phyloP scores from a whole-genome alignment of 1,284 basidiomycete genomes.

The Kwoniella shivajii region DNA sequence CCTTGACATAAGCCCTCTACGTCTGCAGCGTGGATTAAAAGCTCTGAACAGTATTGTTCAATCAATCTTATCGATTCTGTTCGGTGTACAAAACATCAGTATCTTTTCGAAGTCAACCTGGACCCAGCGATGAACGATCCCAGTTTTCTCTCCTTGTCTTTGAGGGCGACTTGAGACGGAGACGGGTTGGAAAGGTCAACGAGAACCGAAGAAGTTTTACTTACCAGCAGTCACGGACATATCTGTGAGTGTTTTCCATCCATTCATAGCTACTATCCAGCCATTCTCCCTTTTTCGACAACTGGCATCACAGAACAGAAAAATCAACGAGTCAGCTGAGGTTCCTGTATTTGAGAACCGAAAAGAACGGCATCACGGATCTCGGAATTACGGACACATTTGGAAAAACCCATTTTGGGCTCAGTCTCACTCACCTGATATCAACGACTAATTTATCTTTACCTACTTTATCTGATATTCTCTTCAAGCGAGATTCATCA shows the following conservation, averaged over 20 bases:
- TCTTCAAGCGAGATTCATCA: conserved; percentile 69
- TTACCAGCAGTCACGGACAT: conserved; percentile 84
- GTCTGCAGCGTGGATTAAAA: conserved; percentile 95
- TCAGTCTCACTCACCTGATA: conserved; percentile 67
- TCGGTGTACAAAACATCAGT: too few relatives aligned
- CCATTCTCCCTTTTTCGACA: conserved; percentile 75
- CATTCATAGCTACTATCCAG: conserved; percentile 98
- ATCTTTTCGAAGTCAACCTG: too few relatives aligned
- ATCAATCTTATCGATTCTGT: conserved; percentile 42
- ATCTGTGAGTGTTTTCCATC: conserved; percentile 96
- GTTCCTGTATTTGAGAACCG: too few relatives aligned
- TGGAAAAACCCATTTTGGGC: neutral
- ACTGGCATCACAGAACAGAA: conserved; percentile 56
- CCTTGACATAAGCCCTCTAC: conserved; percentile 97
- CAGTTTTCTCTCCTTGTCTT: neutral
- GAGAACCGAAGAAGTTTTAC: conserved; percentile 16
- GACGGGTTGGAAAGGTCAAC: neutral
- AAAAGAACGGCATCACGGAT: too few relatives aligned
- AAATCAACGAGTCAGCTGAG: neutral
- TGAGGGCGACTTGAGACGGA: neutral
- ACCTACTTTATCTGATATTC: conserved; percentile 69
- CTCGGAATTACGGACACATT: too few relatives aligned
- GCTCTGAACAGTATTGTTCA: conserved; percentile 69
- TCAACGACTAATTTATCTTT: conserved; percentile 92
- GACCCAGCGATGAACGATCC: too few relatives aligned